Conservation (phyloP, 805 yeast genomes). For the Metschnikowia peoriensis region DNA sequence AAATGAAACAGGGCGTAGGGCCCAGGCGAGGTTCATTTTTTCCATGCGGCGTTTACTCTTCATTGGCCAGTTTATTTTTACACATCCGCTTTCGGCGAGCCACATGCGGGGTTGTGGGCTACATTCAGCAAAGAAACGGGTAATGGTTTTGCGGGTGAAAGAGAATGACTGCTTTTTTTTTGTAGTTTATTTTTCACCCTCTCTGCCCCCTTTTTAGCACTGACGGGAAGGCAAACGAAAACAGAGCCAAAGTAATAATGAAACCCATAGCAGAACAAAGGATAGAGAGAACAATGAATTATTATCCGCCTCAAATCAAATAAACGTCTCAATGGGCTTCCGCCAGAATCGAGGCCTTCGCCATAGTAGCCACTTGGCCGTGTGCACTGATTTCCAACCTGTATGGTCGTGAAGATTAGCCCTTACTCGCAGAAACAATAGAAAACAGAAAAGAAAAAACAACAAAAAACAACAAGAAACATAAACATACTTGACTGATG, state of each 20-base stretch:
- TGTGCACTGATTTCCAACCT: background rate
- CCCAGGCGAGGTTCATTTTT: conserved; percentile 4
- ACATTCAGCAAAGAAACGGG: background rate
- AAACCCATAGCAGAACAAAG: background rate
- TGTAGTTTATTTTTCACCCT: background rate
- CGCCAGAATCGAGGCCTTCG: background rate
- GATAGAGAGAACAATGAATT: background rate
- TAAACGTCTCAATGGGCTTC: background rate
- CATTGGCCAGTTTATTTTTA: background rate
- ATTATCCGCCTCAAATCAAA: conserved; percentile 1
- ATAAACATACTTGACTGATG: background rate
- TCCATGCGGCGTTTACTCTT: background rate
- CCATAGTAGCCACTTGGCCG: background rate
- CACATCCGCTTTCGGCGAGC: conserved; percentile 3
- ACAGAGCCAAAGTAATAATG: background rate
- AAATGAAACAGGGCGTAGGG: conserved; percentile 8
- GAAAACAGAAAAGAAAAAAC: background rate
- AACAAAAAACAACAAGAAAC: background rate
- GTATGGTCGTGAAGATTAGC: conserved; percentile 7
- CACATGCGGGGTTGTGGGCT: conserved; percentile 1
- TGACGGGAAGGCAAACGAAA: background rate
- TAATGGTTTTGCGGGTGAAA: background rate
- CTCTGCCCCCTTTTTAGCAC: background rate
- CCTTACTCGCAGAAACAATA: conserved; percentile 5
- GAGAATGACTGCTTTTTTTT: background rate